A percentile compares a stretch with the other conserved stretches of the same genome.
These are phyloP conservation scores for Fusarium xyrophilum DNA, from an alignment of 2,329 filamentous ascomycete genomes.

Conservation along the genomic window DNA sequence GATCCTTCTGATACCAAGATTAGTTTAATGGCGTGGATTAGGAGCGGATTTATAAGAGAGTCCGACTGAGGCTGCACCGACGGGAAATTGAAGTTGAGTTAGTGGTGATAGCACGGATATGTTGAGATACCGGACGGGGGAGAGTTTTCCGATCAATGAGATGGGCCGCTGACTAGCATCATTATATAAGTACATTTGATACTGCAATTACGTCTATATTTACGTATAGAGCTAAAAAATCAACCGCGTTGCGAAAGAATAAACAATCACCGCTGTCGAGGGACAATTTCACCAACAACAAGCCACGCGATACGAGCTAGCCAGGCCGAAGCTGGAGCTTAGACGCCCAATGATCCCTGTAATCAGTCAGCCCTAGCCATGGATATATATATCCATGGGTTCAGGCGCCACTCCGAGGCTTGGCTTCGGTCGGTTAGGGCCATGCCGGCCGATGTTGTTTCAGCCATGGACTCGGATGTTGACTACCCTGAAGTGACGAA, in stretches of 20 bases:
- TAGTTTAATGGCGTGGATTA: background rate
- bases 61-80: background rate
- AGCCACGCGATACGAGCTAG: background rate
- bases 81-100: conserved; percentile 8
- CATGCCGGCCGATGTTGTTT: background rate
- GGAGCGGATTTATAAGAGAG: background rate
- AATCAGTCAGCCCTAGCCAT: background rate
- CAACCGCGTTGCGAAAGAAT: background rate
- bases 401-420: background rate
- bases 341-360: background rate
- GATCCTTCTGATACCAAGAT: conserved; percentile 15
- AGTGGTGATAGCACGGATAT: background rate
- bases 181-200: too few relatives aligned
- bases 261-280: background rate
- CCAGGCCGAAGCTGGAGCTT: background rate
- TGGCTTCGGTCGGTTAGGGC: conserved; percentile 22
- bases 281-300: background rate
- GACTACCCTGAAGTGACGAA: background rate
- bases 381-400: background rate
- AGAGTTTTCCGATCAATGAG: background rate
- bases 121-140: background rate
- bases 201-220: background rate
- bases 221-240: background rate
- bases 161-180: too few relatives aligned
- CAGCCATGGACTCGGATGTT: background rate